Evolutionary conservation across 1,284 basidiomycete genomes (phyloP), one percentile per base, ranked within the genome.

Genomic region (Ganoderma leucocontextum): DNA sequence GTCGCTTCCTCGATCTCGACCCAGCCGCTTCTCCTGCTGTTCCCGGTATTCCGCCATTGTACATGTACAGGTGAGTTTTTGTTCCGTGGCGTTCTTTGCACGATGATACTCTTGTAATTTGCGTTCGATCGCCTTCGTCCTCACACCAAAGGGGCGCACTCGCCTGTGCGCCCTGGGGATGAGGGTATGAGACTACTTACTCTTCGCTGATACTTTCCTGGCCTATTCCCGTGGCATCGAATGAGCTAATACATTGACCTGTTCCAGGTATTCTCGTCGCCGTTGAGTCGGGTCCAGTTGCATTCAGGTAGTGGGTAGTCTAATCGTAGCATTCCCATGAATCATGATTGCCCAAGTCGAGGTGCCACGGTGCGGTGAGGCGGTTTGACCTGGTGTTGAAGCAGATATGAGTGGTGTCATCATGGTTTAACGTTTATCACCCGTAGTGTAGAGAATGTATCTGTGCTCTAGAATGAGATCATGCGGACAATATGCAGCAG

Each of bases 101-200:
- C 86, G 90, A 91, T 92, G 90, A 81, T 83, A 80, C 78, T 83
- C 82, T 83, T 82, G 91, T 93, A 93, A 93, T 93, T 93, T 93
- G 91, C 91, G 91, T 92, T 93, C 90, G 91, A 91, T 80, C 79
- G 81, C 77, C 83, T 78, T 80, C 80, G 77, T 76, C 82, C 83
- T 82, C 83, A 85, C 75, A 82, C 84, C 86, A 90, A 92, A 92
- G 86, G 90, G 87, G 80, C 79, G 67, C 83, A 86, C 90, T 84
- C 83, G 91, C 91, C 91, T 82, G 89, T 86, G 84, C 76, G 81
- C 84, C 86, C 89, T 91, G 90, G 85, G 86, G 83, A 73, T 77
- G 79, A 79, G 83, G 84, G 78, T 79, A 86, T 93, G 91, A 92
- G 91, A 93, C 90, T 88, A 86, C 76, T 80, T 75, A 66, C 69